Base-by-base conservation (phyloP, 2,329 filamentous ascomycete species). In the Hypomyces perniciosus region DNA sequence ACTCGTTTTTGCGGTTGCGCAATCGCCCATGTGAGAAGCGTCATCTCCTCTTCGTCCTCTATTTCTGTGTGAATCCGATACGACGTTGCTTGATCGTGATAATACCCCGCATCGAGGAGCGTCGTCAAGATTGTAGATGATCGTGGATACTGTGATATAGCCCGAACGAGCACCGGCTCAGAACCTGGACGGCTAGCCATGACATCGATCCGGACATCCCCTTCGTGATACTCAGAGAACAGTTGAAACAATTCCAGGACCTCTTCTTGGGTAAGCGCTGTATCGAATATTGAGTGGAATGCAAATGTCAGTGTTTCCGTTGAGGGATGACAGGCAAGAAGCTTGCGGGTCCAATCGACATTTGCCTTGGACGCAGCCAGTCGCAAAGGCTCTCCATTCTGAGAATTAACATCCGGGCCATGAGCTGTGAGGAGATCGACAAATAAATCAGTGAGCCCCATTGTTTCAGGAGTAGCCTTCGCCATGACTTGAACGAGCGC, bases 1-100 rank as follows among this genome's bases (percentile, higher is more conserved):
- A 85, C 73, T 54, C 75, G 76, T 62, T 85, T 85, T 55, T 84
- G 79, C 0, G 80, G 79, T 55, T 85, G 81, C 6, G 79, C 66
- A 46, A 86, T 69, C 0, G 80, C 75, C 83, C 83, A 86, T 46
- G 77, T 68, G 6, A 86, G 66, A 2, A 83, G 68, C 2, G 78
- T 79, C 41, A 83, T 72, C 8, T 71, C 66, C 61, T 87, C 83
- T 3, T 72, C 67, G 34, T 78, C 75, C 2, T 75, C 72, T 0
- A 74, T 53, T 8, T 74, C 70, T 0, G 74, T 67, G 50, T 77
- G 66, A 2, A 80, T 68, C 3, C 64, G 68, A 48, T 64, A 71
- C 1, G 57, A 69, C 2, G 64, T 72, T 2, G 71, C 71, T 57
- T 83, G 78, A 51, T 84, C 80, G 51, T 83, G 70, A 58, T 83